These are phyloP conservation scores for Liriodendron chinense DNA, from an alignment of 164 flowering plant genomes.

Conservation along the genomic window DNA sequence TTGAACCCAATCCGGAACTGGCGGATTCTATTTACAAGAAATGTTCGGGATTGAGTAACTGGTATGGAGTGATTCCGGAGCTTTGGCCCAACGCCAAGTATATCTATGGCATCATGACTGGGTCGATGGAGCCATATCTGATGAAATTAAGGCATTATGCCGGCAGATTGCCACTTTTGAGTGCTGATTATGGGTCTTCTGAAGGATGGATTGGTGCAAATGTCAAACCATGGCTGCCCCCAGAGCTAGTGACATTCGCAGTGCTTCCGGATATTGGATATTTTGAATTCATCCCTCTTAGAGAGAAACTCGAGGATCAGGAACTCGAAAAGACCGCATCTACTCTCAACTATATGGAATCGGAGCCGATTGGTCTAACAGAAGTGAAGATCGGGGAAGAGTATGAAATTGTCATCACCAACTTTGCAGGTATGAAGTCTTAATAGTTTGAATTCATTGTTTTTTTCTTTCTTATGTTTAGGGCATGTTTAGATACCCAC, in stretches of 20 bases:
- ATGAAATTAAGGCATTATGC: constrained; percentile 89
- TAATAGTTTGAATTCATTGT: too few relatives aligned
- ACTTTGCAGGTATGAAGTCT: constrained; percentile 60
- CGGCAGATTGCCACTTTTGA: constrained; percentile 58
- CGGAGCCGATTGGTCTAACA: constrained; percentile 65
- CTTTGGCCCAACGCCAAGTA: constrained; percentile 89
- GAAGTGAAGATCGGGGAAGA: constrained; percentile 82
- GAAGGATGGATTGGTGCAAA: constrained; percentile 97
- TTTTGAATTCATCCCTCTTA: constrained; percentile 78
- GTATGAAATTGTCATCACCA: constrained; percentile 82
- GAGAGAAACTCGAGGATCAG: constrained; percentile 15
- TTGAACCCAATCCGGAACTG: constrained; percentile 66
- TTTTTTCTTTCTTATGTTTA: too few relatives aligned
- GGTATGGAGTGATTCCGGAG: constrained; percentile 82
- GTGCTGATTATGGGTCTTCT: constrained; percentile 91
- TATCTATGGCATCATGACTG: constrained; percentile 90
- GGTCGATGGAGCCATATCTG: constrained; percentile 90
- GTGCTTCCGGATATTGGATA: constrained; percentile 87
- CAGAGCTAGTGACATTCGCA: constrained; percentile 67
- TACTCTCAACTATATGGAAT: constrained; percentile 18
- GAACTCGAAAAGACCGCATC: constrained; percentile 14
- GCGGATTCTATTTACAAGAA: constrained; percentile 55
- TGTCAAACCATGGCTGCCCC: constrained; percentile 70
- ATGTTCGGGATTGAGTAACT: constrained; percentile 58
- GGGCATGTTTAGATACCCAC: too few relatives aligned